A percentile compares a stretch with the other conserved stretches of the same genome.
Evolutionary conservation across 352 stramenopile species (phyloP).

Genomic region (Detonula confervacea): DNA sequence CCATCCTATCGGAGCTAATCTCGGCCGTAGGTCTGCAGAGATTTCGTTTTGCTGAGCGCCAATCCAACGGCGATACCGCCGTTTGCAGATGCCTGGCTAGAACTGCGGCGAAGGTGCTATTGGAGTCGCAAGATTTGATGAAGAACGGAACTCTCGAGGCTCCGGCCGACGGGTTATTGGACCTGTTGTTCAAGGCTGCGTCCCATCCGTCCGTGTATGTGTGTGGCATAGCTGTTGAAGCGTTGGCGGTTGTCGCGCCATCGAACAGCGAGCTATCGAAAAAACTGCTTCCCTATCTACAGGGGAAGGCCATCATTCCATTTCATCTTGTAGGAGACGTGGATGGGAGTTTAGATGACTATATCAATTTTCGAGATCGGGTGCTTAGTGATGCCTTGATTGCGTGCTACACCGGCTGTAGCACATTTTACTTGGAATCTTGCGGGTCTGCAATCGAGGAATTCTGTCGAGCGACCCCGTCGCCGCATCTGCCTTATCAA

Average conservation of each 20-base stretch:
- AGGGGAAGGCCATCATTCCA: conserved; percentile 77
- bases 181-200: conserved; percentile 70
- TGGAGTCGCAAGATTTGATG: conserved; percentile 48
- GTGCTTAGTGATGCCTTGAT: conserved; percentile 60
- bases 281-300: conserved; percentile 65
- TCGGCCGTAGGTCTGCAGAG: conserved; percentile 70
- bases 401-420: conserved; percentile 59
- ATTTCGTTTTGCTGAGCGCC: conserved; percentile 72
- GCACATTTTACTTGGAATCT: conserved; percentile 66
- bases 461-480: conserved; percentile 56
- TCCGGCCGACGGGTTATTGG: conserved; percentile 52
- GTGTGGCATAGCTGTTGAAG: conserved; percentile 65
- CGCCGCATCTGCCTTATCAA: conserved; percentile 65
- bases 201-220: conserved; percentile 71
- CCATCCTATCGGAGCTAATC: conserved; percentile 67
- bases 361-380: conserved; percentile 65
- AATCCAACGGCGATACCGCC: conserved; percentile 55
- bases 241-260: conserved; percentile 39
- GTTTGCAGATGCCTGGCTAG: conserved; percentile 69
- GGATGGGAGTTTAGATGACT: conserved; percentile 62
- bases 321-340: conserved; percentile 43
- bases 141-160: conserved; percentile 25
- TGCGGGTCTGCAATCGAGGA: conserved; percentile 79
- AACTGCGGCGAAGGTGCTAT: conserved; percentile 56
- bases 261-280: conserved; percentile 51